Percentiles rank a stretch among this genome's conserved stretches.
Conservation (phyloP, 2,329 filamentous ascomycete species). For the Ophiostoma piceae region DNA sequence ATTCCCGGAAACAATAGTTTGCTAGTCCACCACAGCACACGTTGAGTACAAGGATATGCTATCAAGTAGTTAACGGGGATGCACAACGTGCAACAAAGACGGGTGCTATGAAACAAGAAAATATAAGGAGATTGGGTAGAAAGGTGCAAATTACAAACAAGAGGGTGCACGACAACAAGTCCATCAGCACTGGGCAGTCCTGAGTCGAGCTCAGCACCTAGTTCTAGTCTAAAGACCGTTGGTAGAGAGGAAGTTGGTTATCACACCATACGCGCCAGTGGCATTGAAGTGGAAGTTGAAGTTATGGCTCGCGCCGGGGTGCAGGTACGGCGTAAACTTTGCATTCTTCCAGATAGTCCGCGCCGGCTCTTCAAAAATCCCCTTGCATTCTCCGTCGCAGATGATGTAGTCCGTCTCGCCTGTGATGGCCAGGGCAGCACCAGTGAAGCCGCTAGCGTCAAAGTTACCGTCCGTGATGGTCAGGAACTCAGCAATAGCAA, state of each 20-base stretch:
- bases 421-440: neutral
- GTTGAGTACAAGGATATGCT: no score
- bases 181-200: neutral
- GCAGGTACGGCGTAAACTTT: neutral
- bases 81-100: neutral
- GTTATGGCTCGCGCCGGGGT: neutral
- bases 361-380: neutral
- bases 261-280: neutral
- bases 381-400: neutral
- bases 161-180: neutral
- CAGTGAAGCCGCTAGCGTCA: neutral
- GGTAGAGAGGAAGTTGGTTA: neutral
- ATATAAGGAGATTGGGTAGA: no score
- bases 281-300: neutral
- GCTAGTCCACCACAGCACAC: no score
- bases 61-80: no score
- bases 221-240: neutral
- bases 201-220: neutral
- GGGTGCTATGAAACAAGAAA: neutral
- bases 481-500: constrained; percentile 5
- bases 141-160: neutral
- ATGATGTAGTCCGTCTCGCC: neutral
- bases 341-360: neutral
- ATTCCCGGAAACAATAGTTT: no score
- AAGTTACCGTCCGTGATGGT: neutral